Evolutionary conservation across 257 asterid species (phyloP).

Genomic region (Hygrophila difformis): DNA sequence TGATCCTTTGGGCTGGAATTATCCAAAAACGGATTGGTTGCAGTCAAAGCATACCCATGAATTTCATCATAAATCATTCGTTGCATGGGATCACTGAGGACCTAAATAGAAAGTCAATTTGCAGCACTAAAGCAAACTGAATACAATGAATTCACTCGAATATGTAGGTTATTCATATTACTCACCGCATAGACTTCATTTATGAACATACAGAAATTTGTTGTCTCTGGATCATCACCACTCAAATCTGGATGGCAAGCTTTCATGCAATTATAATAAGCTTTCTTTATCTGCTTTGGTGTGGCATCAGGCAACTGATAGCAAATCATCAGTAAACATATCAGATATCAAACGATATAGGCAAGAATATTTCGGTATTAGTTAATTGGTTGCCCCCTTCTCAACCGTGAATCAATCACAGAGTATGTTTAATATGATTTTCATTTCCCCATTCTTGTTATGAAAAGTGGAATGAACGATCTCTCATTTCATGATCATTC

Average conservation of each 20-base stretch:
- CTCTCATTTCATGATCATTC: background rate
- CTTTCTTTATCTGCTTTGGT: constrained; percentile 84
- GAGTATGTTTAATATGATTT: no score
- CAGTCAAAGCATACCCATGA: constrained; percentile 88
- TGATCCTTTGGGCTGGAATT: constrained; percentile 73
- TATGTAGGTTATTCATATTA: background rate
- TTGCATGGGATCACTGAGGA: constrained; percentile 97
- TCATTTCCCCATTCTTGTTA: background rate
- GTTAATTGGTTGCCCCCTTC: no score
- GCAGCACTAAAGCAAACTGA: constrained; percentile 9
- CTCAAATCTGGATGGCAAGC: constrained; percentile 97
- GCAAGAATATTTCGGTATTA: no score
- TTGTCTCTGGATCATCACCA: constrained; percentile 82
- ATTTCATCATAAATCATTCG: constrained; percentile 90
- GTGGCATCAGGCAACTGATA: constrained; percentile 89
- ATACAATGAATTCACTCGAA: background rate
- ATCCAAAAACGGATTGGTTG: constrained; percentile 75
- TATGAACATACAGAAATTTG: constrained; percentile 91
- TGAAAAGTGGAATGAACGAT: background rate
- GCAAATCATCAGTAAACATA: constrained; percentile 2
- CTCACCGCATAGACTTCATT: constrained; percentile 85
- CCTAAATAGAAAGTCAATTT: constrained; percentile 37
- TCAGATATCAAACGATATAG: constrained; percentile 2
- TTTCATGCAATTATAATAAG: constrained; percentile 98
- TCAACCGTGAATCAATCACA: no score